Evolutionary conservation across 768 basidiomycete species (phyloP).

Genomic region (Tremella fuciformis): DNA sequence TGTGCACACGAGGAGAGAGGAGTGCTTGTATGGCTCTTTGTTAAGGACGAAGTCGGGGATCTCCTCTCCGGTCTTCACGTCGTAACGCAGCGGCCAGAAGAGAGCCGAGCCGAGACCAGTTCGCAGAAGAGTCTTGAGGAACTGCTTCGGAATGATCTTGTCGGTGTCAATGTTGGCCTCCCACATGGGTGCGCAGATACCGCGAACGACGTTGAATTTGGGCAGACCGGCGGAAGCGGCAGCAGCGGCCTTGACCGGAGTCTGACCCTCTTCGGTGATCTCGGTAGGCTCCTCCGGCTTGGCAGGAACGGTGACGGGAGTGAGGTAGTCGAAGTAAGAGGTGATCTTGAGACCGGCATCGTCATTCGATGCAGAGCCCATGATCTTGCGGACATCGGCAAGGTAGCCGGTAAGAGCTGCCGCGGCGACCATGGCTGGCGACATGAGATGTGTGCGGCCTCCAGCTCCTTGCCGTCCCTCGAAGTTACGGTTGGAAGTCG

Average conservation of each 20-base stretch:
- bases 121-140: conserved; percentile 85
- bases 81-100: conserved; percentile 76
- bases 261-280: conserved; percentile 24
- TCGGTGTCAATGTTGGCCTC: conserved; percentile 88
- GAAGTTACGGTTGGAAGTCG: conserved; percentile 90
- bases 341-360: conserved; percentile 64
- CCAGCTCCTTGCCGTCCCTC: conserved; percentile 84
- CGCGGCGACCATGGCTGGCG: conserved; percentile 89
- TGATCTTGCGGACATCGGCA: conserved; percentile 75
- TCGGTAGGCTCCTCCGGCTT: conserved; percentile 55
- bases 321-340: conserved; percentile 72
- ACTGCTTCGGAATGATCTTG: conserved; percentile 91
- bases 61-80: conserved; percentile 71
- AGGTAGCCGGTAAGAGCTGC: conserved; percentile 81
- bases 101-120: conserved; percentile 79
- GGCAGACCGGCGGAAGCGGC: conserved; percentile 52
- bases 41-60: conserved; percentile 80
- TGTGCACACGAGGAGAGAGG: conserved; percentile 77
- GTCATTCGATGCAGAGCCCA: conserved; percentile 57
- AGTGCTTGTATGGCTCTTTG: conserved; percentile 68
- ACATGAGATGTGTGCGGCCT: conserved; percentile 82
- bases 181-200: conserved; percentile 73
- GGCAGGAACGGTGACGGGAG: conserved; percentile 63
- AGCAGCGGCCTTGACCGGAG: conserved; percentile 38
- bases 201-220: conserved; percentile 69